These are phyloP conservation scores for Pichia sp. DNA, from an alignment of 1,139 yeast genomes.

Conservation along the genomic window DNA sequence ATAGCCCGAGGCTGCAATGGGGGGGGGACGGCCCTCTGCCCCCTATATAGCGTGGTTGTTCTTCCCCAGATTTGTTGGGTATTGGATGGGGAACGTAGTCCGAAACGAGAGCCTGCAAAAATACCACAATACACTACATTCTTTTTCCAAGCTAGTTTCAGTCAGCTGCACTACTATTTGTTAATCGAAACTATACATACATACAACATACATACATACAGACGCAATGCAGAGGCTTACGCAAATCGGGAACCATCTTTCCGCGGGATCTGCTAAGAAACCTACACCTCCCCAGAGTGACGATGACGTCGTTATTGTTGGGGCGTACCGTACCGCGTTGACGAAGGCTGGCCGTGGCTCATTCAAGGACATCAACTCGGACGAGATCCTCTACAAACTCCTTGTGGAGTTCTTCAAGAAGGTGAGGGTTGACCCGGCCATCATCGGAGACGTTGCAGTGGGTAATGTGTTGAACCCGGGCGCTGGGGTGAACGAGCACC, in stretches of 20 bases:
- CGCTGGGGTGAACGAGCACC: conserved; percentile 88
- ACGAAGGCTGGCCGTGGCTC: conserved; percentile 72
- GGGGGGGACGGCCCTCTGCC: background rate
- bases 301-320: conserved; percentile 82
- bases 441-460: conserved; percentile 83
- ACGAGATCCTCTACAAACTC: conserved; percentile 65
- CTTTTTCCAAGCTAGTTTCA: no score
- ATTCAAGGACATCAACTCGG: conserved; percentile 48
- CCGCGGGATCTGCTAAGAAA: background rate
- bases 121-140: no score
- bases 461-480: conserved; percentile 82
- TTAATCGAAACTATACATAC: no score
- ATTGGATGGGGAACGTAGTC: background rate
- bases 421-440: conserved; percentile 79
- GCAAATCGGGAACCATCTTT: conserved; percentile 8
- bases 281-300: conserved; percentile 43
- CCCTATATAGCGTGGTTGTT: background rate
- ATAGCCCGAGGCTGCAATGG: background rate
- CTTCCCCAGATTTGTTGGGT: background rate
- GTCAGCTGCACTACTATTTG: no score
- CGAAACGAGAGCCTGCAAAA: no score
- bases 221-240: conserved; percentile 9
- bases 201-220: background rate
- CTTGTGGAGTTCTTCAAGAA: conserved; percentile 89
- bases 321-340: conserved; percentile 85